Evolutionary conservation across 176 grass and related monocot genomes (phyloP), one percentile per base, ranked within the genome.

Genomic region (Metroxylon sagu): DNA sequence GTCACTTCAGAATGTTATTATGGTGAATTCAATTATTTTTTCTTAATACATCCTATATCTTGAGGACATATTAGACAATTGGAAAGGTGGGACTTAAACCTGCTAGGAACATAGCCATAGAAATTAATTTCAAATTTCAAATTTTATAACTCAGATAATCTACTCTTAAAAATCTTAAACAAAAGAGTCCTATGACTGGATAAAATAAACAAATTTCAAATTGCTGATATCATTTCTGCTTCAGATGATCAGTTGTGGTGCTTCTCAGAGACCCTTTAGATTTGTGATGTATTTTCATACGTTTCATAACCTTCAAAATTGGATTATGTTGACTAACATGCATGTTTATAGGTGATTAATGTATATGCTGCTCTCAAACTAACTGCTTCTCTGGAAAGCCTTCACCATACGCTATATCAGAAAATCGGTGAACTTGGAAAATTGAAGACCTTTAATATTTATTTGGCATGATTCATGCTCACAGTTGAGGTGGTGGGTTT

Each of bases 311-410:
- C 48, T 50, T 50, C 50, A 6, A 43, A 52, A 65, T 65, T 26
- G 27, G 15, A n/a, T 27, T 21, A 18, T 28, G 19, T 27, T 52
- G 19, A 63, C n/a, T 63, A 49, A 23, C 50, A 17, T 52, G 62
- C 17, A 27, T 6, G 17, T 52, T 65, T 19, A 4, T 26, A 50
- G 19, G 48, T 39, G 43, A 25, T 64, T 23, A 19, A 64, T 27
- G 4, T 49, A 65, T 4, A 50, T 51, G 16, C 14, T 51, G 43
- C 48, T 65, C 27, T 28, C 21, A 14, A 4, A 51, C 48, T 65
- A 65, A 51, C 18, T 17, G 10, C 35, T 43, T 65, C 10, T 65
- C 21, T 49, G 26, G n/a, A 65, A 64, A 65, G 30, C 26, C 50
- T 23, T 65, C 21, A 26, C 27, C 0, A 15, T n/a, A 17, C 16